These are phyloP conservation scores for Carex sylvatica DNA, from an alignment of 202 grass and related monocot genomes.

Conservation along the genomic window DNA sequence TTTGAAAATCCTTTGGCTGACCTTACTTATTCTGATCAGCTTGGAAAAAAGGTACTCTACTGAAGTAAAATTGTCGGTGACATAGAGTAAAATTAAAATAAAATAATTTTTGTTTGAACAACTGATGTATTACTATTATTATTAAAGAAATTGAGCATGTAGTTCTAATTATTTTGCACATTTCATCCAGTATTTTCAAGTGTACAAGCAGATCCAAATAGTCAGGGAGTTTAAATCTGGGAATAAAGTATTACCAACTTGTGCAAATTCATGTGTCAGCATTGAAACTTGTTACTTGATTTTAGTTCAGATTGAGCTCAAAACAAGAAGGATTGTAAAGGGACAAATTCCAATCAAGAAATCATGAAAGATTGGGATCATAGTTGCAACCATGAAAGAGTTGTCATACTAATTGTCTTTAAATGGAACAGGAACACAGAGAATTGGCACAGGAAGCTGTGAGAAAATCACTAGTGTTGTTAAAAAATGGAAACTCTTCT, in stretches of 20 bases:
- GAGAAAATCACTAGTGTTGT: conserved; percentile 85
- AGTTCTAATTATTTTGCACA: neutral
- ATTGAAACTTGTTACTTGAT: neutral
- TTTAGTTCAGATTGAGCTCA: neutral
- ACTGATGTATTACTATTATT: neutral
- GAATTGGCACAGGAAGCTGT: conserved; percentile 96
- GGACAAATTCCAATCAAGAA: neutral
- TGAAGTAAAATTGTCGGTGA: neutral
- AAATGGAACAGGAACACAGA: conserved; percentile 73
- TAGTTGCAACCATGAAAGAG: neutral
- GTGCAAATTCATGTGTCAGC: neutral
- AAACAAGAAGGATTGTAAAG: conserved; percentile 18
- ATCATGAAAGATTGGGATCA: neutral
- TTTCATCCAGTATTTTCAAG: neutral
- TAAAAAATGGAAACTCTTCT: conserved; percentile 81
- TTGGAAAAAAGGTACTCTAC: conserved; percentile 78
- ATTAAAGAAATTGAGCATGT: neutral
- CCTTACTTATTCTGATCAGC: conserved; percentile 74
- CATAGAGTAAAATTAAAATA: neutral
- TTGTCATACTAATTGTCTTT: neutral
- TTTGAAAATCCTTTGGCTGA: conserved; percentile 89
- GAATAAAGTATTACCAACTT: neutral
- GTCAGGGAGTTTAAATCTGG: neutral
- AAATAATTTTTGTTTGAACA: neutral
- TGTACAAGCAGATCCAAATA: neutral